phyloP scores from a whole-genome alignment of 257 asterid genomes.

The Jasminum sambac region DNA sequence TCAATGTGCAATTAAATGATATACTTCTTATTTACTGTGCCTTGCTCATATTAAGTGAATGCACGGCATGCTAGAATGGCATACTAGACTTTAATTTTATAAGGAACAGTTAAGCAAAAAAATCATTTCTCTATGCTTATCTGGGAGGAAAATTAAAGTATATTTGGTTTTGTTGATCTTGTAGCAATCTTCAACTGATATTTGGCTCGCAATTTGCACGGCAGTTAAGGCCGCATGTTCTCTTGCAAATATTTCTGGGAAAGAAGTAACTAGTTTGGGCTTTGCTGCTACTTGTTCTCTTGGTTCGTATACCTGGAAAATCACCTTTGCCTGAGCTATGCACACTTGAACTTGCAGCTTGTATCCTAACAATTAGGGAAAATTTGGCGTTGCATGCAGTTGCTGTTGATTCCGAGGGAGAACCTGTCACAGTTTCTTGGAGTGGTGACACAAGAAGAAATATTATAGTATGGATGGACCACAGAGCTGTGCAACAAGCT shows the following conservation, averaged over 20 bases:
- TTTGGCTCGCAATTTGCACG: constrained; percentile 97
- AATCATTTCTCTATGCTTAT: neutral
- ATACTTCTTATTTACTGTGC: neutral
- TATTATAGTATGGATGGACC: constrained; percentile 98
- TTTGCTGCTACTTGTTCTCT: constrained; percentile 98
- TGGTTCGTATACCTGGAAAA: constrained; percentile 47
- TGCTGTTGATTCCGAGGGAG: constrained; percentile 91
- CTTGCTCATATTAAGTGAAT: neutral
- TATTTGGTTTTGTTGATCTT: neutral
- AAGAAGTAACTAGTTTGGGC: constrained; percentile 86
- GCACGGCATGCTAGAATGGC: no score
- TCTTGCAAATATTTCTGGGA: constrained; percentile 65
- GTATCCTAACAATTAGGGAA: constrained; percentile 34
- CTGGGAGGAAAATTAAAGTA: constrained; percentile 9
- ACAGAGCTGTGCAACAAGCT: constrained; percentile 93
- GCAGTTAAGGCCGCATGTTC: constrained; percentile 87
- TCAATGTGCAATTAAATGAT: constrained; percentile 10
- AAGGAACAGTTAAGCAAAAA: neutral
- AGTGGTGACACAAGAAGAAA: constrained; percentile 89
- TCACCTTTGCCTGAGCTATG: constrained; percentile 11
- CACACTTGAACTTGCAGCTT: constrained; percentile 30
- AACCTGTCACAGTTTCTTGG: constrained; percentile 93
- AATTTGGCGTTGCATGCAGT: constrained; percentile 59
- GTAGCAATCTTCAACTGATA: constrained; percentile 98
- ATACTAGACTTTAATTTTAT: neutral